Evolutionary conservation across 495 filamentous ascomycete genomes (phyloP).

Genomic region (Hyaloscypha finlandica): DNA sequence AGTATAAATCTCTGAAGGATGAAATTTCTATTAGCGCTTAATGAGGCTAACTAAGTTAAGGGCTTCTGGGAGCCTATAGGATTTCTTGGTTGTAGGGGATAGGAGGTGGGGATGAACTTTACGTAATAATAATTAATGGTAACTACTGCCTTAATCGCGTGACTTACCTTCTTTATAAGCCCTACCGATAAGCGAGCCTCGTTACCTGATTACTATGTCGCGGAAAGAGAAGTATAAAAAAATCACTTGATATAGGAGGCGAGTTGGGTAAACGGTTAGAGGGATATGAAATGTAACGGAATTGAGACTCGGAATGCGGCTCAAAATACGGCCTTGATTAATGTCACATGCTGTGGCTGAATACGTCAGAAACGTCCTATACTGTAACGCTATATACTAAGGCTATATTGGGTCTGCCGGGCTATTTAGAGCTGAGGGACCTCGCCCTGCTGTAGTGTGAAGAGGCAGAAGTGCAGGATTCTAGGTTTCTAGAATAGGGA

Average conservation of each 20-base stretch:
- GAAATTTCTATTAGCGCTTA: no score
- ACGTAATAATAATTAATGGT: no score
- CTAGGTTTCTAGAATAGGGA: constrained; percentile 1
- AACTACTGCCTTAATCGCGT: not conserved
- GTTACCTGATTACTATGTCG: no score
- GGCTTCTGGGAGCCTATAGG: no score
- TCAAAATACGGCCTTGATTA: not conserved
- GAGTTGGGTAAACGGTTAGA: not conserved
- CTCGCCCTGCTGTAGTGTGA: not conserved
- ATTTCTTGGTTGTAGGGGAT: no score
- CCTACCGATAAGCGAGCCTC: not conserved
- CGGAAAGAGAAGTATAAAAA: no score
- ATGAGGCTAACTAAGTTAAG: no score
- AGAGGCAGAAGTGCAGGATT: constrained; percentile 5
- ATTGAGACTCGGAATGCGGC: not conserved
- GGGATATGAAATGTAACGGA: not conserved
- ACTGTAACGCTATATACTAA: no score
- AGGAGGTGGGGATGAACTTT: no score
- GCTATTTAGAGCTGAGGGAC: not conserved
- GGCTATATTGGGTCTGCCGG: not conserved
- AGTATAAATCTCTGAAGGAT: no score
- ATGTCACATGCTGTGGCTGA: not conserved
- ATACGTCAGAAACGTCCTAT: no score
- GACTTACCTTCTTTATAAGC: not conserved
- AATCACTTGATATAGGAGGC: no score